Evolutionary conservation across 2,329 filamentous ascomycete genomes (phyloP), one percentile per base, ranked within the genome.

Genomic region (Phialophora chinensis): DNA sequence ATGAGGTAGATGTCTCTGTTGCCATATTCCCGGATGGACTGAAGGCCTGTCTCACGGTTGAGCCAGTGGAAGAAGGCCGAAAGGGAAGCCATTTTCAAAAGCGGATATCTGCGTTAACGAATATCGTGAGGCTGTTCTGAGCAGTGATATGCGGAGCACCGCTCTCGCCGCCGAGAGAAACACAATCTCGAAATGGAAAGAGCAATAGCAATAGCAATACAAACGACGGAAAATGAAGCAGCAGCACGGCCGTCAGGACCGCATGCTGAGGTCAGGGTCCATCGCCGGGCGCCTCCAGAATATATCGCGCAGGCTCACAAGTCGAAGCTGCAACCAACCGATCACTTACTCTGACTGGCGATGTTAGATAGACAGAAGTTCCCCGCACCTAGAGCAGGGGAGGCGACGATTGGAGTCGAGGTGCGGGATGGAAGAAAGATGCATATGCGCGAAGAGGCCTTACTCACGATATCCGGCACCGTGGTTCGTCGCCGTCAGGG

Each of bases 1-100:
- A 67, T 63, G 4, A 67, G 49, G 25, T 67, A 60, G 29, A 67
- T 65, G 52, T 67, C 66, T 38, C 53, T 60, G 33, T 57, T 61
- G 62, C 56, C 63, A 60, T 65, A 65, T 49, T 31, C 50, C 29
- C 50, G 58, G 29, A 65, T 33, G 27, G 63, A 65, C 31, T 65
- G 63, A n/a, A 65, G 50, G n/a, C 63, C 63, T 14, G 63, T 60
- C 57, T 65, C 63, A 17, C 56, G 63, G 35, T 65, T 56, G 23
- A 65, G 63, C 63, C 63, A 65, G 23, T 66, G 60, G 49, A 63
- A 8, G 49, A 66, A 62, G 14, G 60, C 60, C 23, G 65, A 38
- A 50, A 59, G 31, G 44, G 59, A 11, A 23, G 59, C 44, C 59
- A 61, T 61, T 1, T 42, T 31, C 23, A 31, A n/a, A n/a, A 29